phyloP scores from a whole-genome alignment of 768 basidiomycete genomes.

The Tylopilus subfusipes region DNA sequence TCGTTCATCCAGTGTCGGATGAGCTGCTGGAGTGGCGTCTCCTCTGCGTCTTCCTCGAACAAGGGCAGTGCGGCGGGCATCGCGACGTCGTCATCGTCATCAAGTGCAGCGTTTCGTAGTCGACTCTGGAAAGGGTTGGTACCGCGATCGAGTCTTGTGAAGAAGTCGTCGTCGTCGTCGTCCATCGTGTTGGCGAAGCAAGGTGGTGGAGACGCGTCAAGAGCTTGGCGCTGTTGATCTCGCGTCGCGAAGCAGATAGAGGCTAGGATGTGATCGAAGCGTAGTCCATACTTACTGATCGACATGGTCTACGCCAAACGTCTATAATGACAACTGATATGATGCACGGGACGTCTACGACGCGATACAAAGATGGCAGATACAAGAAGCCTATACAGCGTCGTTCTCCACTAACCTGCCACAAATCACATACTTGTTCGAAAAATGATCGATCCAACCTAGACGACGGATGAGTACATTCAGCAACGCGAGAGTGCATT shows the following conservation, averaged over 20 bases:
- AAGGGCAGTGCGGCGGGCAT: conserved; percentile 29
- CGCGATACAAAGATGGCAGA: background rate
- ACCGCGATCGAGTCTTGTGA: conserved; percentile 22
- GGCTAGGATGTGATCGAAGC: no score
- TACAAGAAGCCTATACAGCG: conserved; percentile 29
- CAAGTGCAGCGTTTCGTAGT: conserved; percentile 33
- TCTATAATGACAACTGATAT: conserved; percentile 7
- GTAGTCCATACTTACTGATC: no score
- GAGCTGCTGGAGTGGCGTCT: conserved; percentile 64
- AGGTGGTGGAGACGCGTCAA: background rate
- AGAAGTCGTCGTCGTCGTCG: conserved; percentile 29
- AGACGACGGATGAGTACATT: conserved; percentile 1
- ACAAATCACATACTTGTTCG: conserved; percentile 87
- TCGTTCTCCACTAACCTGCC: conserved; percentile 85
- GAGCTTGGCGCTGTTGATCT: no score
- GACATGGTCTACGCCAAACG: background rate
- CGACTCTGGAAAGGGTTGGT: conserved; percentile 33
- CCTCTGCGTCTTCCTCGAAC: conserved; percentile 37
- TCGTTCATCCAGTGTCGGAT: conserved; percentile 87
- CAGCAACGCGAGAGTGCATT: background rate
- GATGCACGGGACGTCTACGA: conserved; percentile 6
- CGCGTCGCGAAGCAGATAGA: no score
- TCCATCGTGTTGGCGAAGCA: conserved; percentile 4
- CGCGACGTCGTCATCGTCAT: conserved; percentile 21
- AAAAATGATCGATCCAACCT: conserved; percentile 95